These are phyloP conservation scores for Citrus sp. DNA, from an alignment of 345 rosid genomes.

Conservation along the genomic window DNA sequence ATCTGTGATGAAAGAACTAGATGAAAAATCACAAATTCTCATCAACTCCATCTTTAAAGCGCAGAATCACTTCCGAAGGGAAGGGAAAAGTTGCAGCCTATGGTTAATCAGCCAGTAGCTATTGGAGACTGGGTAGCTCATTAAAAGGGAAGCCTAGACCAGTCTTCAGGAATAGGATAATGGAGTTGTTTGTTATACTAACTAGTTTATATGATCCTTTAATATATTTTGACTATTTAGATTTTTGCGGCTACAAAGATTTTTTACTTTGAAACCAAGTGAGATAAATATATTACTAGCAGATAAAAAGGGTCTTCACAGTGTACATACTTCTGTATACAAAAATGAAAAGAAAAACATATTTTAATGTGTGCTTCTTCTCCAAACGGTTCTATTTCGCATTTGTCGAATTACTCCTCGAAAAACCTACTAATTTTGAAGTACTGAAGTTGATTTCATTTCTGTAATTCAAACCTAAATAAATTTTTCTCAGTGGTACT, in stretches of 20 bases:
- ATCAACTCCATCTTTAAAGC: neutral
- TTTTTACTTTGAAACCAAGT: neutral
- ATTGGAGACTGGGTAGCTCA: neutral
- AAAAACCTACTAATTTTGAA: neutral
- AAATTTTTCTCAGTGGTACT: neutral
- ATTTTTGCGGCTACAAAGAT: neutral
- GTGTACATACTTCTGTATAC: neutral
- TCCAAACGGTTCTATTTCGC: neutral
- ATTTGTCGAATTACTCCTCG: neutral
- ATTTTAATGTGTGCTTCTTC: neutral
- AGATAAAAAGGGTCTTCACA: neutral
- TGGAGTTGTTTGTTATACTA: no score
- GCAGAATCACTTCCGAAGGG: neutral
- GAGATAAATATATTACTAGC: neutral
- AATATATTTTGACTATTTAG: neutral
- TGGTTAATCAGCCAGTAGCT: neutral
- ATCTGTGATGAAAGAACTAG: neutral
- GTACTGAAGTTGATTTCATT: neutral
- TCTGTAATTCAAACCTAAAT: neutral
- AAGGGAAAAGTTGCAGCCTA: neutral
- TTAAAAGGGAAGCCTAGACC: neutral
- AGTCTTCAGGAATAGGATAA: neutral
- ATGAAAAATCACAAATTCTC: neutral
- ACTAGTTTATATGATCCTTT: neutral
- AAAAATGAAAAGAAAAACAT: neutral